phyloP scores from a whole-genome alignment of 2,329 filamentous ascomycete genomes.

The Orbilia brochopaga region DNA sequence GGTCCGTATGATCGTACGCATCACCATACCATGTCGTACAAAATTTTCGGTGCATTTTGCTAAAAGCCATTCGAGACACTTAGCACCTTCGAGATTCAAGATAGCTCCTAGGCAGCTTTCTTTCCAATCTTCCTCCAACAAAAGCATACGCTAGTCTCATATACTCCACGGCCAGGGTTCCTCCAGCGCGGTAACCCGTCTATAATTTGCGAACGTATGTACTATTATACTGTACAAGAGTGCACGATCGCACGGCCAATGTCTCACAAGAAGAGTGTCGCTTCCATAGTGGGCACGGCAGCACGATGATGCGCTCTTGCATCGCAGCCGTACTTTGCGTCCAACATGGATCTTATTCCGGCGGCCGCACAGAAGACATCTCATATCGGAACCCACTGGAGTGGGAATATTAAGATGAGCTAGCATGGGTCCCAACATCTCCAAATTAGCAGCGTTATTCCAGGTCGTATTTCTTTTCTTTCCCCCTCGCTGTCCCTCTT shows the following conservation, averaged over 20 bases:
- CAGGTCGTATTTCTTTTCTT: constrained; percentile 30
- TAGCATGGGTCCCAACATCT: constrained; percentile 49
- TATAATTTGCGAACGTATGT: constrained; percentile 4
- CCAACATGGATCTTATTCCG: constrained; percentile 39
- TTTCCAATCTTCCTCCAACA: neutral
- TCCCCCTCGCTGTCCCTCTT: constrained; percentile 5
- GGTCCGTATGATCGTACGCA: constrained; percentile 9
- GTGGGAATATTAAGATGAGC: constrained; percentile 51
- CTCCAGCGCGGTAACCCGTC: constrained; percentile 3
- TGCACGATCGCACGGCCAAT: neutral
- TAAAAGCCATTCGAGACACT: constrained; percentile 7
- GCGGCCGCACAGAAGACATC: constrained; percentile 46
- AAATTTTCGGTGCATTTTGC: constrained; percentile 17
- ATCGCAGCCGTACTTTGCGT: constrained; percentile 46
- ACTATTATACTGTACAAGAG: no score
- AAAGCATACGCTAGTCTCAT: neutral
- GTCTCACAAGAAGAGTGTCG: constrained; percentile 8
- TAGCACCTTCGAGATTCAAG: constrained; percentile 1
- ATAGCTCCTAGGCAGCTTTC: constrained; percentile 4
- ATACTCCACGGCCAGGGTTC: neutral
- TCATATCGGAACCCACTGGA: constrained; percentile 48
- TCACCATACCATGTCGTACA: constrained; percentile 39
- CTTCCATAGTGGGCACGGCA: constrained; percentile 35
- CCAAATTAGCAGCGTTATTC: constrained; percentile 37
- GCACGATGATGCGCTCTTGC: constrained; percentile 45